Percentiles rank a stretch among this genome's conserved stretches.
These are phyloP conservation scores for Russula vinacea DNA, from an alignment of 768 basidiomycete genomes.

Conservation along the genomic window DNA sequence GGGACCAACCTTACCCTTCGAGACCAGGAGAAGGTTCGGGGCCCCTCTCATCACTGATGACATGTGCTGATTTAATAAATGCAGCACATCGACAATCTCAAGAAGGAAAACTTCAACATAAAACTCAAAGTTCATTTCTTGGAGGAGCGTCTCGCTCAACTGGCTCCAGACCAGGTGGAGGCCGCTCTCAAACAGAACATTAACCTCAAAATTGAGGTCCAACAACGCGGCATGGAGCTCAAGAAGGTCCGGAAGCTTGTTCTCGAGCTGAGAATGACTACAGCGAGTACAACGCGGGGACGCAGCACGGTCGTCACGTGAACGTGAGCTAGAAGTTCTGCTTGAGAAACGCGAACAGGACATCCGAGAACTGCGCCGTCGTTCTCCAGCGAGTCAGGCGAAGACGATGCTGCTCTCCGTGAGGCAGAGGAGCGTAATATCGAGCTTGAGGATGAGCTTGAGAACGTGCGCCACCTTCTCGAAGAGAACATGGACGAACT, in stretches of 20 bases:
- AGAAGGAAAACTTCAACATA: slow-evolving; percentile 96
- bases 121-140: slow-evolving; percentile 95
- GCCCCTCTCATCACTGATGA: neutral
- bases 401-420: slow-evolving; percentile 51
- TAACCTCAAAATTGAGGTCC: slow-evolving; percentile 88
- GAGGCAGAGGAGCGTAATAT: slow-evolving; percentile 59
- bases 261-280: slow-evolving; percentile 80
- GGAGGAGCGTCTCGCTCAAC: slow-evolving; percentile 85
- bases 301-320: slow-evolving; percentile 45
- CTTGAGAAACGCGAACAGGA: slow-evolving; percentile 72
- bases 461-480: slow-evolving; percentile 62
- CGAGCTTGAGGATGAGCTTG: slow-evolving; percentile 71
- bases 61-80: neutral
- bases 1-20: slow-evolving; percentile 70
- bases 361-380: slow-evolving; percentile 59
- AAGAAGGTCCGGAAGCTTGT: slow-evolving; percentile 91
- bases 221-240: slow-evolving; percentile 83
- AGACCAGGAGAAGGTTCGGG: slow-evolving; percentile 90
- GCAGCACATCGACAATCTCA: slow-evolving; percentile 90
- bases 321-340: slow-evolving; percentile 73
- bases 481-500: slow-evolving; percentile 86
- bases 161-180: slow-evolving; percentile 90
- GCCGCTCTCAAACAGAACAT: slow-evolving; percentile 90
- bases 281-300: slow-evolving; percentile 59
- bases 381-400: slow-evolving; percentile 37